Conservation (phyloP, 148 eudicot genomes). For the Agrostemma githago region DNA sequence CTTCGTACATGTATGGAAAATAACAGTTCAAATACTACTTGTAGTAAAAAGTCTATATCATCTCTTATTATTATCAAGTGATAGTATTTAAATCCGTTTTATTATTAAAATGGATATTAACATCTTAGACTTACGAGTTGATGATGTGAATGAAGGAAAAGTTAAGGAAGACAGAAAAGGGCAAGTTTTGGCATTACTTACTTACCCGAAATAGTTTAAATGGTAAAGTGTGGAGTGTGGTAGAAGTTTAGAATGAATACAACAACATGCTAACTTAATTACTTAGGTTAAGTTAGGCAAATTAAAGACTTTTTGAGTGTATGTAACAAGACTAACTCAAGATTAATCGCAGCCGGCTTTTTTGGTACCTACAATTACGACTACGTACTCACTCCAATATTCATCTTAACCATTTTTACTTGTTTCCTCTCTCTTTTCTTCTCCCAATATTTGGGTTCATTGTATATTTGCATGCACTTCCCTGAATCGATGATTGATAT, state of each 20-base stretch:
- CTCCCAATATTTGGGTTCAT: not conserved
- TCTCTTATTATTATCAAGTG: too few relatives aligned
- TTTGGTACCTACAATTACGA: not conserved
- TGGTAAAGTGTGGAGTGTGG: not conserved
- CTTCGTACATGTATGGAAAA: too few relatives aligned
- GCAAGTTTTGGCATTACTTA: not conserved
- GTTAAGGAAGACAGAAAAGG: not conserved
- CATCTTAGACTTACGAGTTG: too few relatives aligned
- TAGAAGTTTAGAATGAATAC: not conserved
- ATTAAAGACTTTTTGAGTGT: not conserved
- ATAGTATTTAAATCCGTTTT: too few relatives aligned
- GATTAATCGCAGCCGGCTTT: not conserved
- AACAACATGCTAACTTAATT: not conserved
- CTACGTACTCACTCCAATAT: not conserved
- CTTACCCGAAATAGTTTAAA: not conserved
- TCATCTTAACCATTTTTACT: too few relatives aligned
- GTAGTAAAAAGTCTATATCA: too few relatives aligned
- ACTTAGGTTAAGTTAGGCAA: not conserved
- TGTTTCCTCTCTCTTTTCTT: not conserved
- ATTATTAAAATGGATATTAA: too few relatives aligned
- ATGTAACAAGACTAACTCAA: not conserved
- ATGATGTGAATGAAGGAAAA: too few relatives aligned
- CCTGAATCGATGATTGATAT: too few relatives aligned
- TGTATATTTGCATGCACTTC: too few relatives aligned
- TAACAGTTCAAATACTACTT: too few relatives aligned